These are phyloP conservation scores for Chrysosporium queenslandicum DNA, from an alignment of 2,329 filamentous ascomycete species.

Conservation along the genomic window DNA sequence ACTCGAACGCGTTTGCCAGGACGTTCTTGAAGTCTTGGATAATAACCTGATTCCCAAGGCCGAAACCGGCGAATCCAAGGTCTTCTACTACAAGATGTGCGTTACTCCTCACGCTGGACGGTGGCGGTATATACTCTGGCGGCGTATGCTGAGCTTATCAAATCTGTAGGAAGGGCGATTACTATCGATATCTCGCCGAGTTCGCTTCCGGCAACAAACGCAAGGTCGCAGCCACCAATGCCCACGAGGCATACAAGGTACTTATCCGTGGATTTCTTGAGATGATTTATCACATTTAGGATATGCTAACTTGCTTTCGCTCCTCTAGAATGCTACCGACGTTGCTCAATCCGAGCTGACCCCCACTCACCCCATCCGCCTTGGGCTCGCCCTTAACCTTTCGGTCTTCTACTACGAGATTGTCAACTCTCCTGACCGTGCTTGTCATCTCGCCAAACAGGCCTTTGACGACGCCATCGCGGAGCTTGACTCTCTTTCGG, in stretches of 20 bases:
- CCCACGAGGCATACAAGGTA: slow-evolving; percentile 97
- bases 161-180: slow-evolving; percentile 76
- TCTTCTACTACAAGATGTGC: slow-evolving; percentile 99
- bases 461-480: slow-evolving; percentile 97
- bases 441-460: slow-evolving; percentile 98
- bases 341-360: slow-evolving; percentile 96
- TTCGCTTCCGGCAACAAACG: slow-evolving; percentile 88
- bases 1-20: slow-evolving; percentile 95
- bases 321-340: slow-evolving; percentile 76
- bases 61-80: slow-evolving; percentile 95
- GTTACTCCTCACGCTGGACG: slow-evolving; percentile 25
- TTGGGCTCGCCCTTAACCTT: slow-evolving; percentile 97
- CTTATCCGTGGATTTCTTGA: neutral
- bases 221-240: slow-evolving; percentile 75
- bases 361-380: slow-evolving; percentile 94
- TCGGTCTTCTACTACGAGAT: slow-evolving; percentile 99
- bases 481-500: slow-evolving; percentile 92
- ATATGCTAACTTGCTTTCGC: slow-evolving; percentile 15
- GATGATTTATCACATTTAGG: slow-evolving; percentile 14
- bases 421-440: slow-evolving; percentile 92
- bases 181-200: slow-evolving; percentile 91
- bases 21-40: slow-evolving; percentile 91
- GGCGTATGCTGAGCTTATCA: slow-evolving; percentile 10
- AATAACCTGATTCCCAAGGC: slow-evolving; percentile 90
- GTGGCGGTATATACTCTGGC: neutral